Evolutionary conservation across 768 basidiomycete genomes (phyloP).

Genomic region (Tricholoma flavovirens): DNA sequence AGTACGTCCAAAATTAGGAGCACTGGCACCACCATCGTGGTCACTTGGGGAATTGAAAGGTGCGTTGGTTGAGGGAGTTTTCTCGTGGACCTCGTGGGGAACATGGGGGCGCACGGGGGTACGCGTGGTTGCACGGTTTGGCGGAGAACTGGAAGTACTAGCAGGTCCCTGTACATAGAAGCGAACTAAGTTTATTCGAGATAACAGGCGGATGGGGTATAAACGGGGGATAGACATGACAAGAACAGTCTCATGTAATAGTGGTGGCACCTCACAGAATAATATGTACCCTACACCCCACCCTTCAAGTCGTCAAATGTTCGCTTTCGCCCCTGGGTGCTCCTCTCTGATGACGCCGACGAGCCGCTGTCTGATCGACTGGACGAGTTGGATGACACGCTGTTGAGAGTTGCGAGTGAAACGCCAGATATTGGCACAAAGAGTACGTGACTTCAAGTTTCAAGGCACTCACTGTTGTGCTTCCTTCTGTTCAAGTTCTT

Average conservation of each 20-base stretch:
- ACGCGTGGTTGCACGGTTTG: constrained; percentile 8
- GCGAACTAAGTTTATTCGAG: constrained; percentile 5
- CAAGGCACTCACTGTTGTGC: not conserved
- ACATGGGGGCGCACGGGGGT: constrained; percentile 1
- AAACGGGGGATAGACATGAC: not conserved
- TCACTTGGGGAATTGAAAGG: constrained; percentile 42
- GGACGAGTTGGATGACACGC: not conserved
- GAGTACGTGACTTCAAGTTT: too few species aligned
- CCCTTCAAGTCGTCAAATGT: not conserved
- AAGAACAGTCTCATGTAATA: too few species aligned
- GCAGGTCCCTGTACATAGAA: constrained; percentile 13
- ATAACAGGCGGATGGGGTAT: constrained; percentile 1
- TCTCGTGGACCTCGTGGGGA: constrained; percentile 39
- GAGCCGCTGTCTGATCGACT: not conserved
- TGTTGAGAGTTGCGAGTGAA: not conserved
- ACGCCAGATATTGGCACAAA: too few species aligned
- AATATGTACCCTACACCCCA: too few species aligned
- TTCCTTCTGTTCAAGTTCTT: not conserved
- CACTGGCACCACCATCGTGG: constrained; percentile 32
- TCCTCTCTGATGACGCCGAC: not conserved
- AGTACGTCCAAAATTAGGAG: constrained; percentile 25
- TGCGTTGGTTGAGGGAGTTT: constrained; percentile 29
- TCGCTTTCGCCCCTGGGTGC: not conserved
- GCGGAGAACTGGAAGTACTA: constrained; percentile 1
- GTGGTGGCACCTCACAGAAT: too few species aligned